Conservation (phyloP, 176 grass and related monocot species). For the Alloteropsis semialata region DNA sequence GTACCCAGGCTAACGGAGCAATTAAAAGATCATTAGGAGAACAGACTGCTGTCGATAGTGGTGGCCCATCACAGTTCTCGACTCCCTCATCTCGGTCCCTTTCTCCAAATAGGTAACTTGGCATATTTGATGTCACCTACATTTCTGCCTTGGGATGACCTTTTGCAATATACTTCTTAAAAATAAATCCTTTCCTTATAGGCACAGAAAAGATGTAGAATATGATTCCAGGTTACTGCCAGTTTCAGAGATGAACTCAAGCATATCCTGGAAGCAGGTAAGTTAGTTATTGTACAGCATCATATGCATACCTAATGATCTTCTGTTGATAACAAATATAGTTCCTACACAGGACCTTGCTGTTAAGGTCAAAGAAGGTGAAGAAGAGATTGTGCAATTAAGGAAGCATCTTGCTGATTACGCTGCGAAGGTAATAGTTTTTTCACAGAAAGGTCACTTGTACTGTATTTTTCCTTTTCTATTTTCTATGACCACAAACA, state of each 20-base stretch:
- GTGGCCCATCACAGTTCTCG: constrained; percentile 56
- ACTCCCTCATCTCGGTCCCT: constrained; percentile 75
- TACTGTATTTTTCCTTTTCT: constrained; percentile 15
- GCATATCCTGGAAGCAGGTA: constrained; percentile 83
- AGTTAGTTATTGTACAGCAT: not conserved
- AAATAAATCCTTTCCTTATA: constrained; percentile 20
- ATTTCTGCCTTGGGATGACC: not conserved
- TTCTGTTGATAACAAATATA: constrained; percentile 19
- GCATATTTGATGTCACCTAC: not conserved
- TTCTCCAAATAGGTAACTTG: constrained; percentile 73
- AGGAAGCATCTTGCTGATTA: constrained; percentile 81
- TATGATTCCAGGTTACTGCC: constrained; percentile 58
- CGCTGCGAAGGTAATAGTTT: constrained; percentile 58
- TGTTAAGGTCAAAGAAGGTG: constrained; percentile 63
- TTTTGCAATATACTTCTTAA: not conserved
- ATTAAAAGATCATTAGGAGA: constrained; percentile 35
- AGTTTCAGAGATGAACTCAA: constrained; percentile 53
- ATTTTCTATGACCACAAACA: constrained; percentile 26
- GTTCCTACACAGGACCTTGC: constrained; percentile 62
- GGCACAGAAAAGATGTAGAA: constrained; percentile 66
- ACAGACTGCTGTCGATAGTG: constrained; percentile 33
- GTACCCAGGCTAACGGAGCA: constrained; percentile 42
- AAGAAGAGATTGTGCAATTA: constrained; percentile 88
- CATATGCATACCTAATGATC: not conserved
- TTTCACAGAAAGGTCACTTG: not conserved